phyloP scores from a whole-genome alignment of 306 rosid genomes.

The Prunus padus region DNA sequence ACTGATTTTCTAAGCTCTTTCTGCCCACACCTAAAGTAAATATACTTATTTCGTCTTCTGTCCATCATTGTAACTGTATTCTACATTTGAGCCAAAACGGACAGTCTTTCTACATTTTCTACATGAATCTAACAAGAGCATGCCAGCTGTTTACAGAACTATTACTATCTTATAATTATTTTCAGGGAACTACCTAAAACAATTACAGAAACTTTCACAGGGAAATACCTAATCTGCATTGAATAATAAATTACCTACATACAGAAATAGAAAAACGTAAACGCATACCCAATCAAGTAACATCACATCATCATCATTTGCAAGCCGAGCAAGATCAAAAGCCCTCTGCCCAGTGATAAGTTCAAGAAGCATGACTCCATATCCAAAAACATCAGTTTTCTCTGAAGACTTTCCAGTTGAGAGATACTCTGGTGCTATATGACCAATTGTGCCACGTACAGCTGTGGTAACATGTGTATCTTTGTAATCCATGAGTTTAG shows the following conservation, averaged over 20 bases:
- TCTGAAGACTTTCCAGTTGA: constrained; percentile 95
- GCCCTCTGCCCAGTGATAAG: constrained; percentile 96
- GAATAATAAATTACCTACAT: not conserved
- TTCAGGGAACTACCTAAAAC: no score
- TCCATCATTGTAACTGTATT: not conserved
- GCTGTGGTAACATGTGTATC: constrained; percentile 96
- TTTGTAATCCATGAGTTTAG: constrained; percentile 91
- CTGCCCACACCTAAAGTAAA: not conserved
- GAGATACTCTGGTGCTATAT: constrained; percentile 93
- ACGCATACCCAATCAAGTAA: constrained; percentile 89
- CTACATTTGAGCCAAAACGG: not conserved
- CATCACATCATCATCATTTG: constrained; percentile 88
- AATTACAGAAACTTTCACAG: not conserved
- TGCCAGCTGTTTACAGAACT: no score
- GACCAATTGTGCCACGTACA: constrained; percentile 94
- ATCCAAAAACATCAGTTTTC: constrained; percentile 94
- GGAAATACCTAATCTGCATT: not conserved
- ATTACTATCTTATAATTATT: no score
- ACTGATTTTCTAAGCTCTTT: not conserved
- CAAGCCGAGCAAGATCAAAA: constrained; percentile 97
- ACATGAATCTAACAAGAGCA: not conserved
- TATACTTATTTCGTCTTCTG: not conserved
- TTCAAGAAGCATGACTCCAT: constrained; percentile 99
- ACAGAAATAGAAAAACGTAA: constrained; percentile 2
- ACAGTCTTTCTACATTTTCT: not conserved